Percentiles rank a stretch among this genome's conserved stretches.
These are phyloP conservation scores for Chloroidium sp. DNA, from an alignment of 163 green algal genomes.

Conservation along the genomic window DNA sequence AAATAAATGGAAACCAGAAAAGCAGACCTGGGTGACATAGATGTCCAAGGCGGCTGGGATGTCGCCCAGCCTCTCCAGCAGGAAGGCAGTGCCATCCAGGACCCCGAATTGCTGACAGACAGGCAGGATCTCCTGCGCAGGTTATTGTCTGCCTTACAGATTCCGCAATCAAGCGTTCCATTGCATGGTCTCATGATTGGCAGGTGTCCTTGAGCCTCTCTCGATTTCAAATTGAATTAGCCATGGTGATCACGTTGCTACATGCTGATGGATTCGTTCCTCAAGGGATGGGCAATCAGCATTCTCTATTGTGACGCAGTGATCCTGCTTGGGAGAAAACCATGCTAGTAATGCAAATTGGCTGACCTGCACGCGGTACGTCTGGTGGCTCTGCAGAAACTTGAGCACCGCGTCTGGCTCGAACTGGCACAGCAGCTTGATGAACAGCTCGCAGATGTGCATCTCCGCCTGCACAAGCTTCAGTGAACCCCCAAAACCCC, in stretches of 20 bases:
- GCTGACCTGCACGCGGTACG: slow-evolving; percentile 31
- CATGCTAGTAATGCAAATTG: not conserved
- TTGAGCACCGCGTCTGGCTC: slow-evolving; percentile 55
- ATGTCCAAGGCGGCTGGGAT: slow-evolving; percentile 53
- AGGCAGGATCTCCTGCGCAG: slow-evolving; percentile 1
- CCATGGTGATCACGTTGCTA: no score
- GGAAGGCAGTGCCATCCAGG: slow-evolving; percentile 54
- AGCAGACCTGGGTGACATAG: slow-evolving; percentile 31
- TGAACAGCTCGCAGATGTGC: slow-evolving; percentile 40
- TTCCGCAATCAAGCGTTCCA: no score
- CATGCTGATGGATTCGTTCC: no score
- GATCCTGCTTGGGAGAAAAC: no score
- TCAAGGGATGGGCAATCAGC: no score
- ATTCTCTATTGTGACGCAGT: no score
- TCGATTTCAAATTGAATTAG: no score
- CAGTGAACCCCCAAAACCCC: no score
- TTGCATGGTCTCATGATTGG: no score
- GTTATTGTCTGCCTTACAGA: no score
- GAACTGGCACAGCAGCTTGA: slow-evolving; percentile 69
- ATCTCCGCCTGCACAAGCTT: not conserved
- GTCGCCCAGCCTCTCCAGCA: slow-evolving; percentile 73
- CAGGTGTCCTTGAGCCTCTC: no score
- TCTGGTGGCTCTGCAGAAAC: slow-evolving; percentile 59
- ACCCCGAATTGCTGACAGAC: slow-evolving; percentile 24
- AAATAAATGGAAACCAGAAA: no score